Conservation (phyloP, 1,284 basidiomycete species). For the Boletus albobrunnescens region DNA sequence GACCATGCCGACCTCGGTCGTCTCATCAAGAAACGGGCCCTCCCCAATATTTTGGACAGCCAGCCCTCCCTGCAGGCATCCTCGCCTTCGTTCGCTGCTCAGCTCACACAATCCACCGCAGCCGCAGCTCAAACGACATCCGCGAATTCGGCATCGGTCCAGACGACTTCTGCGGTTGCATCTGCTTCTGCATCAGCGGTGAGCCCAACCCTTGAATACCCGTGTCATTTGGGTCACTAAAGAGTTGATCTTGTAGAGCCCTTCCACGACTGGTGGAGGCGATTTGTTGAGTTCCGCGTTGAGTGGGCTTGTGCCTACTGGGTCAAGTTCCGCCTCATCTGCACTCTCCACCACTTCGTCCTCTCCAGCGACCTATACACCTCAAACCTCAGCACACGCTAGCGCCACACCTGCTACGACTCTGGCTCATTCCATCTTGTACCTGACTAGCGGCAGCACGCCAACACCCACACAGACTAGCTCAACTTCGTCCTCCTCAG, state of each 20-base stretch:
- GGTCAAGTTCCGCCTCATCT: slow-evolving; percentile 17
- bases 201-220: slow-evolving; percentile 7
- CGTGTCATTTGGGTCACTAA: slow-evolving; percentile 6
- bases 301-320: slow-evolving; percentile 14
- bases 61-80: slow-evolving; percentile 5
- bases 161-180: slow-evolving; percentile 9
- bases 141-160: slow-evolving; percentile 12
- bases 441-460: slow-evolving; percentile 13
- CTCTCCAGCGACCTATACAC: slow-evolving; percentile 13
- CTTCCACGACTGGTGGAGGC: slow-evolving; percentile 9
- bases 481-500: slow-evolving; percentile 23
- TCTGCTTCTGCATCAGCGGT: slow-evolving; percentile 22
- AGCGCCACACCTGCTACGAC: slow-evolving; percentile 1
- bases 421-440: slow-evolving; percentile 17
- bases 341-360: slow-evolving; percentile 12
- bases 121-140: slow-evolving; percentile 13
- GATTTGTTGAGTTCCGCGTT: slow-evolving; percentile 8
- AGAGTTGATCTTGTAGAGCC: slow-evolving; percentile 10
- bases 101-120: slow-evolving; percentile 12
- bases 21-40: slow-evolving; percentile 61
- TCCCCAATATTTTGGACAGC: slow-evolving; percentile 16
- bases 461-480: slow-evolving; percentile 26
- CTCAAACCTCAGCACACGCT: slow-evolving; percentile 14
- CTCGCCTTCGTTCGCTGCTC: slow-evolving; percentile 15
- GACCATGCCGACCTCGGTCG: slow-evolving; percentile 60